phyloP scores from a whole-genome alignment of 352 stramenopile genomes.

The Pythium phragmiticola region DNA sequence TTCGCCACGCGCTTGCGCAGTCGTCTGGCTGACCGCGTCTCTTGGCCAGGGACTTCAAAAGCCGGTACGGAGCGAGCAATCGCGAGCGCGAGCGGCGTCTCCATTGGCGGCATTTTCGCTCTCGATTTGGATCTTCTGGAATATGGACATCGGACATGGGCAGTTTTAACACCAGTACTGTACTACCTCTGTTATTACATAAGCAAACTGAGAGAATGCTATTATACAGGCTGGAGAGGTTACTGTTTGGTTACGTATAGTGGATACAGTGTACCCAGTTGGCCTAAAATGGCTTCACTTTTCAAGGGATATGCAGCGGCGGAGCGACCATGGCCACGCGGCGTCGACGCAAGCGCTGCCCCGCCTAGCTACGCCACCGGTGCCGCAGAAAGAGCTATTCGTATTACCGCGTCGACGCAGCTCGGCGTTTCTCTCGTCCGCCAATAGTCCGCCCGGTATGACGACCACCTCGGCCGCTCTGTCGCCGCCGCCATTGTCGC shows the following conservation, averaged over 20 bases:
- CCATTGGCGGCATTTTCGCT: not conserved
- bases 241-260: not conserved
- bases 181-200: not conserved
- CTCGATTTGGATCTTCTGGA: not conserved
- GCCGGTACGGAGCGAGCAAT: slow-evolving; percentile 32
- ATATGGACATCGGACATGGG: not conserved
- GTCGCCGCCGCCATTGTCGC: not conserved
- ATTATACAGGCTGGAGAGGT: not conserved
- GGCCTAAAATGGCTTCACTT: slow-evolving; percentile 13
- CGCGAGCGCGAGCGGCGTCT: slow-evolving; percentile 27
- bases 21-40: slow-evolving; percentile 26
- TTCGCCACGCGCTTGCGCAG: slow-evolving; percentile 23
- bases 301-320: not conserved
- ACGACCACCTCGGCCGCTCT: not conserved
- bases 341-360: not conserved
- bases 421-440: not conserved
- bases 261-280: not conserved
- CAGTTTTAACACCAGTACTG: not conserved
- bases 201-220: not conserved
- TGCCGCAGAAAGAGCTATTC: not conserved
- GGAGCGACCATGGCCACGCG: not conserved
- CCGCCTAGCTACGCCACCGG: not conserved
- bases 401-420: not conserved
- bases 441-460: not conserved
- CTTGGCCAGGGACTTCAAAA: slow-evolving; percentile 43